Evolutionary conservation across 352 stramenopile species (phyloP).

Genomic region (Phytophthora syringae): DNA sequence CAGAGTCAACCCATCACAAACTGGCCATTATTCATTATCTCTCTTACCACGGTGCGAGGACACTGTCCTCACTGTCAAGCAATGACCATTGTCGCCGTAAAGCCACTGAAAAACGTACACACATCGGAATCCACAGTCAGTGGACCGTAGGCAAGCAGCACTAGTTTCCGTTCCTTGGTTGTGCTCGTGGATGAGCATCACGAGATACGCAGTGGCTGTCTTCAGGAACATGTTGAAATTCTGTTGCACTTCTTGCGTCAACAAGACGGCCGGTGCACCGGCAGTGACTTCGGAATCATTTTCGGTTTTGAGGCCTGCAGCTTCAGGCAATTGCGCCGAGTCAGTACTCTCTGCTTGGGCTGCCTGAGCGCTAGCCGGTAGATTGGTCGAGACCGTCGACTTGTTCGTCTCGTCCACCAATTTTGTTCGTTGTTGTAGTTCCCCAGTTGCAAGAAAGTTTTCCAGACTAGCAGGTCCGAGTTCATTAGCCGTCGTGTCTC

Average conservation of each 20-base stretch:
- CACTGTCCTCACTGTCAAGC: no score
- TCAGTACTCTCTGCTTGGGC: background rate
- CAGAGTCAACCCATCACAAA: no score
- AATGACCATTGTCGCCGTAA: no score
- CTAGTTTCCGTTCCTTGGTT: slow-evolving; percentile 21
- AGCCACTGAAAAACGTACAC: no score
- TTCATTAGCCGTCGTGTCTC: slow-evolving; percentile 11
- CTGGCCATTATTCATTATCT: no score
- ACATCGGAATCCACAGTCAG: no score
- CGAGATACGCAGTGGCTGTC: slow-evolving; percentile 39
- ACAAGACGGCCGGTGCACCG: slow-evolving; percentile 1
- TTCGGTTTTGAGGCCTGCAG: no score
- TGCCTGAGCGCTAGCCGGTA: background rate
- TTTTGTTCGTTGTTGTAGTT: background rate
- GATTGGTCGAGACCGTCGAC: no score
- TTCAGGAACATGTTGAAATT: slow-evolving; percentile 47
- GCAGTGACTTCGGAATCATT: background rate
- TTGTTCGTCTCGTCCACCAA: slow-evolving; percentile 1
- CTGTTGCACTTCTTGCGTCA: slow-evolving; percentile 31
- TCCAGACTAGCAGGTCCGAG: slow-evolving; percentile 19
- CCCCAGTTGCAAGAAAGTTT: slow-evolving; percentile 25
- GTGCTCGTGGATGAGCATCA: slow-evolving; percentile 39
- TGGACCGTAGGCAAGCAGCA: no score
- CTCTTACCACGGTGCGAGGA: no score
- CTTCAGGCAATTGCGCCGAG: background rate